phyloP scores from a whole-genome alignment of 1,139 yeast genomes.

The Debaryomycetaceae sp. region DNA sequence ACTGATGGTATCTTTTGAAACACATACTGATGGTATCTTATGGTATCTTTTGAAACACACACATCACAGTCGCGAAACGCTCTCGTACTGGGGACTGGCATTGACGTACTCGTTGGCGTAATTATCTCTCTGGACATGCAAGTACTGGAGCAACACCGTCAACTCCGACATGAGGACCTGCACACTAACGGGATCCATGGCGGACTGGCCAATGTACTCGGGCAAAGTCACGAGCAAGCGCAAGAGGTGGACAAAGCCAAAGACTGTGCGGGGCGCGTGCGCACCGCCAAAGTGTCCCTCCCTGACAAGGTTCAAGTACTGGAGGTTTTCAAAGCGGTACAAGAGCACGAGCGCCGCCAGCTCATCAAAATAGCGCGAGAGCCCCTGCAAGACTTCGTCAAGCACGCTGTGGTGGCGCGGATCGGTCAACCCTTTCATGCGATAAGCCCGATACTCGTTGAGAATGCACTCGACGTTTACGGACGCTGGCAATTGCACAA shows the following conservation, averaged over 20 bases:
- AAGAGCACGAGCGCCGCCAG: constrained; percentile 62
- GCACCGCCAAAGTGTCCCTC: constrained; percentile 19
- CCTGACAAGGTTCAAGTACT: constrained; percentile 47
- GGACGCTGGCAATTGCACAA: constrained; percentile 51
- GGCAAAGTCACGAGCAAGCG: constrained; percentile 71
- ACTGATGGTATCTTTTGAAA: too few species aligned
- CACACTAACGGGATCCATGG: constrained; percentile 74
- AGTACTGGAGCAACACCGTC: constrained; percentile 41
- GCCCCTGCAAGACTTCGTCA: constrained; percentile 59
- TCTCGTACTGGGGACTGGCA: constrained; percentile 57
- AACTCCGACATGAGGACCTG: constrained; percentile 32
- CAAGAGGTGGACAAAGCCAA: constrained; percentile 72
- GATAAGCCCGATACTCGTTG: constrained; percentile 30
- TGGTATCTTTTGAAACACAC: background rate
- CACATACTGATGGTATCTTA: too few species aligned
- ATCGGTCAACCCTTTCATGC: constrained; percentile 6
- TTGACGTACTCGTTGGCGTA: constrained; percentile 39
- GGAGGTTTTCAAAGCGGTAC: constrained; percentile 79
- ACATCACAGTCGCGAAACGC: constrained; percentile 15
- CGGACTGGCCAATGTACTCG: constrained; percentile 63
- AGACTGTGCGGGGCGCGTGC: constrained; percentile 34
- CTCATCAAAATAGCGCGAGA: constrained; percentile 68
- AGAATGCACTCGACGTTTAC: constrained; percentile 44
- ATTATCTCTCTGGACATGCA: constrained; percentile 37
- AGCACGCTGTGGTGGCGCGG: constrained; percentile 38